These are phyloP conservation scores for Cladorrhinum sp. DNA, from an alignment of 2,329 filamentous ascomycete species.

Conservation along the genomic window DNA sequence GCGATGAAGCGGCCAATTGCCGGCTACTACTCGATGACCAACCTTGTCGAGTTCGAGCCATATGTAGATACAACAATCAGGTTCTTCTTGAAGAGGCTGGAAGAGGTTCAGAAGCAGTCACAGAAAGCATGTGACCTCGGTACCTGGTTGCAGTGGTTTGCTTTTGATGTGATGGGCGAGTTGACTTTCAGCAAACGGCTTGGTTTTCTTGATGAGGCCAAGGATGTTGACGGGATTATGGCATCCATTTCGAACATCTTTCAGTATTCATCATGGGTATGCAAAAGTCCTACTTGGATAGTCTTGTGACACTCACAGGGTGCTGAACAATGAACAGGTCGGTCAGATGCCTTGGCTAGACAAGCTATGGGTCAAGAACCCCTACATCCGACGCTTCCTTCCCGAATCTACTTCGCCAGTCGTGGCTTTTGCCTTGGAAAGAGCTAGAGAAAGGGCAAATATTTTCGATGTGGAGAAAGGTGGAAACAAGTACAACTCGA, in stretches of 20 bases:
- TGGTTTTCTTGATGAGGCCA: constrained; percentile 18
- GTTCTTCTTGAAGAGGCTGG: constrained; percentile 17
- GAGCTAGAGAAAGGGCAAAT: constrained; percentile 12
- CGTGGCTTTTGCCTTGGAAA: constrained; percentile 39
- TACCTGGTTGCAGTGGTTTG: constrained; percentile 20
- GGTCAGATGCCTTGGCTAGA: constrained; percentile 17
- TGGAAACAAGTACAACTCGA: constrained; percentile 4
- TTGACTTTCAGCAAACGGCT: constrained; percentile 20
- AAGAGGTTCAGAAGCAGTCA: background rate
- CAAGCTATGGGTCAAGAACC: constrained; percentile 16
- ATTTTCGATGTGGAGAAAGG: constrained; percentile 4
- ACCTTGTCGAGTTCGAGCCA: constrained; percentile 27
- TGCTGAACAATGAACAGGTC: constrained; percentile 1
- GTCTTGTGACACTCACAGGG: background rate
- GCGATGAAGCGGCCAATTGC: constrained; percentile 24
- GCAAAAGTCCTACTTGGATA: background rate
- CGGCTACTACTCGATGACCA: constrained; percentile 26
- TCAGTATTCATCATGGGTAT: constrained; percentile 7
- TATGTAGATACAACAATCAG: constrained; percentile 25
- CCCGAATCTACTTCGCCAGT: constrained; percentile 30
- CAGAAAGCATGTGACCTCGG: constrained; percentile 9
- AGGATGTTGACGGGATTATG: constrained; percentile 19
- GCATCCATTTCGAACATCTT: constrained; percentile 9
- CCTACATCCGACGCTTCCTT: background rate
- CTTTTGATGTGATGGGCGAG: constrained; percentile 22